Percentiles rank a stretch among this genome's conserved stretches.
phyloP scores from a whole-genome alignment of 805 yeast genomes.

The Diddensiella caesifluorescens region DNA sequence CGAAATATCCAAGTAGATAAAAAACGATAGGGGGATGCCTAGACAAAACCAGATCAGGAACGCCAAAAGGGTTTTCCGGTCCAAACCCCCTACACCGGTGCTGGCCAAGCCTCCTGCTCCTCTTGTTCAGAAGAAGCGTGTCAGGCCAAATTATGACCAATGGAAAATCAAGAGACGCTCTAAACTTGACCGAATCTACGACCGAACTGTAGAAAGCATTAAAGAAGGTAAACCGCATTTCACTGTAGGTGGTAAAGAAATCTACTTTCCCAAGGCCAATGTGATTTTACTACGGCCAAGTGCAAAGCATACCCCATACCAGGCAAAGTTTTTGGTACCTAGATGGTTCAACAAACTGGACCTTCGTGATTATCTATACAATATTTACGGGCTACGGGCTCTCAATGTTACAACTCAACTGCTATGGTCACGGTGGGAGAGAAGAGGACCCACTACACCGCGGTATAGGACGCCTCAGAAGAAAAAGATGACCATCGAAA shows the following conservation, averaged over 20 bases:
- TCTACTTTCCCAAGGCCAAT: slow-evolving; percentile 82
- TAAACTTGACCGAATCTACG: slow-evolving; percentile 12
- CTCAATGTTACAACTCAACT: slow-evolving; percentile 83
- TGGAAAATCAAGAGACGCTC: neutral
- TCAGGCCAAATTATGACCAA: neutral
- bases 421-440: slow-evolving; percentile 61
- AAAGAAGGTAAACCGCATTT: slow-evolving; percentile 65
- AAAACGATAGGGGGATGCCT: too few relatives aligned
- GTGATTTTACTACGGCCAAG: slow-evolving; percentile 78
- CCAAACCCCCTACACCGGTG: slow-evolving; percentile 19
- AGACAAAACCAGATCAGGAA: slow-evolving; percentile 5
- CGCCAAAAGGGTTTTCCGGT: slow-evolving; percentile 9
- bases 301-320: slow-evolving; percentile 96
- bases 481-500: slow-evolving; percentile 95
- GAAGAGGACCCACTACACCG: slow-evolving; percentile 55
- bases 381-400: slow-evolving; percentile 85
- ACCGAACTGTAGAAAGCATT: slow-evolving; percentile 15
- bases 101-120: slow-evolving; percentile 15
- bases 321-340: slow-evolving; percentile 94
- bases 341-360: slow-evolving; percentile 89
- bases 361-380: slow-evolving; percentile 86
- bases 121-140: neutral
- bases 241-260: slow-evolving; percentile 66
- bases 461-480: slow-evolving; percentile 74
- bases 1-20: too few relatives aligned